Evolutionary conservation across 2,329 filamentous ascomycete species (phyloP).

Genomic region (Chaetomium sp.): DNA sequence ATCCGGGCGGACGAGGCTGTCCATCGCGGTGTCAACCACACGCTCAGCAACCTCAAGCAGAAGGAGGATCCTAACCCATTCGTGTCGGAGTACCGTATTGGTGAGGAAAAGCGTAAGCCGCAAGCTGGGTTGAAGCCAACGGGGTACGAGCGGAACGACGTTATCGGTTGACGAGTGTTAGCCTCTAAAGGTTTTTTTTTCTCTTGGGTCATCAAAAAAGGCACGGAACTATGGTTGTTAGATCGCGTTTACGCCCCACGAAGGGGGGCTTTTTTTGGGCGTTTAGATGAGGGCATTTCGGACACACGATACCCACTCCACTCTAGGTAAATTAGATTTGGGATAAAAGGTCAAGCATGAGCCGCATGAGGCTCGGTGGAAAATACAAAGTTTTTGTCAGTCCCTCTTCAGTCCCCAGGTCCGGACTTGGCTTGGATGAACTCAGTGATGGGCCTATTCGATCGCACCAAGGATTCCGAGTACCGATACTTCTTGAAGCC

Average conservation of each 20-base stretch:
- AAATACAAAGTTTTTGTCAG: too few relatives aligned
- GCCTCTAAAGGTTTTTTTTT: too few relatives aligned
- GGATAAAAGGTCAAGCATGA: background rate
- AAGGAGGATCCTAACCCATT: conserved; percentile 88
- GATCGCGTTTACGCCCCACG: background rate
- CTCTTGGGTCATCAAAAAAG: too few relatives aligned
- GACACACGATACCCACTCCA: conserved; percentile 5
- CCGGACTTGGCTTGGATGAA: too few relatives aligned
- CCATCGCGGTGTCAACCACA: conserved; percentile 94
- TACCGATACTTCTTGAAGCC: too few relatives aligned
- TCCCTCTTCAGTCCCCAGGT: too few relatives aligned
- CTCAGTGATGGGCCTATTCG: too few relatives aligned
- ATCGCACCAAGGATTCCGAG: too few relatives aligned
- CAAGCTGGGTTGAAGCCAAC: conserved; percentile 57
- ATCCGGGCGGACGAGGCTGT: conserved; percentile 69
- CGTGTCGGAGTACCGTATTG: conserved; percentile 71
- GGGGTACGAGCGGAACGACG: conserved; percentile 80
- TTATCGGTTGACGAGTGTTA: conserved; percentile 44
- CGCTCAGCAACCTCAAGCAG: conserved; percentile 80
- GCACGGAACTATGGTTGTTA: too few relatives aligned
- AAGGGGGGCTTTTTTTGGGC: background rate
- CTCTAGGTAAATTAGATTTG: background rate
- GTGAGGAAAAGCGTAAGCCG: conserved; percentile 48
- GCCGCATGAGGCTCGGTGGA: too few relatives aligned
- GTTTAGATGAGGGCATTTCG: background rate